phyloP scores from a whole-genome alignment of 1,284 basidiomycete species.

The Trichosporon inkin region DNA sequence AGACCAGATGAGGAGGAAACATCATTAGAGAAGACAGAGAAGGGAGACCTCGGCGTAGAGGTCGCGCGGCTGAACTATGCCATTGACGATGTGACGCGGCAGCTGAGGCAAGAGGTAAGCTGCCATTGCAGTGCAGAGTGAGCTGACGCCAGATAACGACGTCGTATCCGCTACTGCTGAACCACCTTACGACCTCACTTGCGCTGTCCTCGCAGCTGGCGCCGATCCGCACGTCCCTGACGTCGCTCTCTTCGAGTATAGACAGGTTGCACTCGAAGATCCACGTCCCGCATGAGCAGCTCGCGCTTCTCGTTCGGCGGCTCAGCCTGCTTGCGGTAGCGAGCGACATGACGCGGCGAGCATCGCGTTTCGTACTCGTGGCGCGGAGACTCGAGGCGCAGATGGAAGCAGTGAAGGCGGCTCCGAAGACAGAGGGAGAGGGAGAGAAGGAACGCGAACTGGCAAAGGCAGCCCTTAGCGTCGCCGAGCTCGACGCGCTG shows the following conservation, averaged over 20 bases:
- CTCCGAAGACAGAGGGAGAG: constrained; percentile 26
- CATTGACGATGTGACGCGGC: constrained; percentile 82
- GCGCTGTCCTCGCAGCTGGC: constrained; percentile 55
- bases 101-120: constrained; percentile 74
- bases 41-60: constrained; percentile 79
- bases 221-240: constrained; percentile 44
- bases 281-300: constrained; percentile 68
- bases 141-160: constrained; percentile 44
- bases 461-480: constrained; percentile 81
- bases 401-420: constrained; percentile 60
- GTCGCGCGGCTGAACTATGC: constrained; percentile 76
- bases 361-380: constrained; percentile 74
- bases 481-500: constrained; percentile 65
- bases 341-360: constrained; percentile 73
- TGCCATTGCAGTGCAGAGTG: constrained; percentile 64
- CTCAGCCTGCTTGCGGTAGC: constrained; percentile 73
- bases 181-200: constrained; percentile 60
- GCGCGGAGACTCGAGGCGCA: constrained; percentile 73
- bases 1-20: constrained; percentile 48
- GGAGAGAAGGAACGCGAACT: constrained; percentile 78
- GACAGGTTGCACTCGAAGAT: constrained; percentile 75
- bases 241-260: constrained; percentile 36
- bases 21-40: constrained; percentile 40
- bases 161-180: constrained; percentile 49
- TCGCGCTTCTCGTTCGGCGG: constrained; percentile 65